Evolutionary conservation across 495 filamentous ascomycete species (phyloP).

Genomic region (Pyrenopolyporus hunteri): DNA sequence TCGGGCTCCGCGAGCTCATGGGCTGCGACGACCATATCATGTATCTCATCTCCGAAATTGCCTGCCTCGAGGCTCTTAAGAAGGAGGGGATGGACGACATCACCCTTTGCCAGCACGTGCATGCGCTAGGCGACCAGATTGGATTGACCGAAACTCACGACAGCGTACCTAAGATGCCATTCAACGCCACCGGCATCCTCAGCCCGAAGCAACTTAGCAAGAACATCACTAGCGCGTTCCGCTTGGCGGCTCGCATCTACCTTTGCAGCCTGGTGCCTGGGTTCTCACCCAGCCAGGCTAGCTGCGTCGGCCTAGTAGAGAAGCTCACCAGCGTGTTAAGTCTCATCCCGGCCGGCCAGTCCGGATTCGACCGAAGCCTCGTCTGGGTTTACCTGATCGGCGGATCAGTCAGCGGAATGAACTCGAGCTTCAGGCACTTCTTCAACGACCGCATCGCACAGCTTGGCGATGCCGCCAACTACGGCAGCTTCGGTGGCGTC

Average conservation of each 20-base stretch:
- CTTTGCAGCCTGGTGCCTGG: constrained; percentile 92
- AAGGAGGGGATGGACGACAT: constrained; percentile 80
- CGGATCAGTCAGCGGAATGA: constrained; percentile 72
- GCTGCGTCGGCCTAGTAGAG: constrained; percentile 74
- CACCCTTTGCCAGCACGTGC: constrained; percentile 82
- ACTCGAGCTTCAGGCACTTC: constrained; percentile 74
- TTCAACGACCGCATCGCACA: constrained; percentile 72
- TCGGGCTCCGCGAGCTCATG: constrained; percentile 90
- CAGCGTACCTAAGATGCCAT: constrained; percentile 58
- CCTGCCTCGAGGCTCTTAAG: constrained; percentile 91
- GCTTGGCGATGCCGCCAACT: constrained; percentile 75
- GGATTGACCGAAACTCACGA: constrained; percentile 72
- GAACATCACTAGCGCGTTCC: constrained; percentile 89
- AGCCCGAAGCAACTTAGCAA: constrained; percentile 79
- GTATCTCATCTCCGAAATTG: constrained; percentile 97
- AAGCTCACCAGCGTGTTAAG: constrained; percentile 73
- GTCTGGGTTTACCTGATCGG: constrained; percentile 92
- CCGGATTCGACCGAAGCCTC: constrained; percentile 87
- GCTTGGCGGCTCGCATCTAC: constrained; percentile 91
- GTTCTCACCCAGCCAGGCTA: constrained; percentile 71
- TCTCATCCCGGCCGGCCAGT: constrained; percentile 78
- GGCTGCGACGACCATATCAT: constrained; percentile 97
- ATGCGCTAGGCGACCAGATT: constrained; percentile 79
- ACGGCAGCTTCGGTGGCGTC: constrained; percentile 88
- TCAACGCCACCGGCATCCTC: constrained; percentile 72